phyloP scores from a whole-genome alignment of 129 eudicot genomes.

The Helianthus tuberosus region DNA sequence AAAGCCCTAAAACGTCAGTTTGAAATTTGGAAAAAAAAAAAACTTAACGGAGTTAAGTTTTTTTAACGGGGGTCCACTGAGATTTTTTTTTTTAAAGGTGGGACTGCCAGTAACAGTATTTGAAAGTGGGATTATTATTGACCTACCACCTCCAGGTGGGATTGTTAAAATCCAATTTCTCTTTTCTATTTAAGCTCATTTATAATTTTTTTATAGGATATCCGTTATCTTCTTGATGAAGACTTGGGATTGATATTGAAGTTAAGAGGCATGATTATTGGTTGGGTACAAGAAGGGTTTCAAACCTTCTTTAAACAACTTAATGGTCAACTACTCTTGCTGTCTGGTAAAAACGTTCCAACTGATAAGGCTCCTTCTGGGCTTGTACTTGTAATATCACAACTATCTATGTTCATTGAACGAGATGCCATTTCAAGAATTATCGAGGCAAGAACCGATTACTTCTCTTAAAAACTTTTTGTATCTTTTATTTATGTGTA shows the following conservation, averaged over 20 bases:
- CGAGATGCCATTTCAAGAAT: constrained; percentile 83
- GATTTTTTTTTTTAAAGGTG: too few relatives aligned
- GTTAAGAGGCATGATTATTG: constrained; percentile 60
- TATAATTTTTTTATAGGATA: constrained; percentile 49
- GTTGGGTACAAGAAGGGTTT: constrained; percentile 96
- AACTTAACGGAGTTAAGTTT: too few relatives aligned
- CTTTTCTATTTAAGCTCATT: constrained; percentile 17
- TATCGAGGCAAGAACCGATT: constrained; percentile 68
- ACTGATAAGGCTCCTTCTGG: constrained; percentile 72
- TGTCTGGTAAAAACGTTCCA: constrained; percentile 58
- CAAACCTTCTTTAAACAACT: constrained; percentile 73
- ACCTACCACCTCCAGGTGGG: too few relatives aligned
- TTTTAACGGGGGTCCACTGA: too few relatives aligned
- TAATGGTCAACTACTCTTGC: constrained; percentile 58
- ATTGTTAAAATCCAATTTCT: too few relatives aligned
- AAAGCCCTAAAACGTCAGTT: too few relatives aligned
- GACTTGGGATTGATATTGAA: constrained; percentile 59
- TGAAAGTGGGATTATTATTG: too few relatives aligned
- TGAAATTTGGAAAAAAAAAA: too few relatives aligned
- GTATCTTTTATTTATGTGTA: neutral
- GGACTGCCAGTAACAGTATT: too few relatives aligned
- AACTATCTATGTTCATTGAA: constrained; percentile 73
- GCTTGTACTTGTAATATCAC: constrained; percentile 84
- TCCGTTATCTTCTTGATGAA: constrained; percentile 77
- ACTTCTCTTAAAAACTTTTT: neutral